Base-by-base conservation (phyloP, 148 eudicot species). In the Dysphania ambrosioides region DNA sequence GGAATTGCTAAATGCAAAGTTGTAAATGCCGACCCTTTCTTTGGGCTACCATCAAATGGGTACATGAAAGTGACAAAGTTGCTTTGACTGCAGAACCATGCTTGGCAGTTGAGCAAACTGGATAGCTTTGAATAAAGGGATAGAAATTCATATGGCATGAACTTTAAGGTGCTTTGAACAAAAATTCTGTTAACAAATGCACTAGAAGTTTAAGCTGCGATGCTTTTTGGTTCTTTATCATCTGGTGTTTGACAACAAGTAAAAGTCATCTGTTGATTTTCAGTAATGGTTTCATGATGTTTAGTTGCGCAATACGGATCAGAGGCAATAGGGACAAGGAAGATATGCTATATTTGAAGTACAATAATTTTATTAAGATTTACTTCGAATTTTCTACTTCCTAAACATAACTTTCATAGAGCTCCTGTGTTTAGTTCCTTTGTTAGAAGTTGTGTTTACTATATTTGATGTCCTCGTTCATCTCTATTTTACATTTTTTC, bases 401-500 rank as follows among this genome's bases (percentile, higher is more conserved):
- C 36, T 55, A 49, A 40, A 30, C 66, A 5, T n/a, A 12, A 32
- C 51, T 19, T 7, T 47, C 31, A 63, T 35, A 35, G 57, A 64
- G 31, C 31, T 42, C 6, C 26, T 34, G 12, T 30, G 26, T 23
- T 56, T 0, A 47, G 30, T 42, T n/a, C n/a, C n/a, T n/a, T n/a
- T n/a, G n/a, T n/a, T n/a, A n/a, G n/a, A n/a, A n/a, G n/a, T n/a
- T n/a, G n/a, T n/a, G n/a, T 19, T 29, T 67, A 31, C 60, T 62
- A 9, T 9, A 35, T 42, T 62, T n/a, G n/a, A n/a, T n/a, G n/a
- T 58, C 76, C 65, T 18, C 19, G 24, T 56, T 72, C 61, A 8
- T 57, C 26, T 63, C 49, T n/a, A 36, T 62, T 76, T 31, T 53
- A 73, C 38, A 23, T 9, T 5, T 24, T 79, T n/a, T n/a, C n/a